A percentile compares a stretch with the other conserved stretches of the same genome.
Conservation (phyloP, 225 moss, liverwort and hornwort genomes). For the Bryoerythrophyllum caledonicum region DNA sequence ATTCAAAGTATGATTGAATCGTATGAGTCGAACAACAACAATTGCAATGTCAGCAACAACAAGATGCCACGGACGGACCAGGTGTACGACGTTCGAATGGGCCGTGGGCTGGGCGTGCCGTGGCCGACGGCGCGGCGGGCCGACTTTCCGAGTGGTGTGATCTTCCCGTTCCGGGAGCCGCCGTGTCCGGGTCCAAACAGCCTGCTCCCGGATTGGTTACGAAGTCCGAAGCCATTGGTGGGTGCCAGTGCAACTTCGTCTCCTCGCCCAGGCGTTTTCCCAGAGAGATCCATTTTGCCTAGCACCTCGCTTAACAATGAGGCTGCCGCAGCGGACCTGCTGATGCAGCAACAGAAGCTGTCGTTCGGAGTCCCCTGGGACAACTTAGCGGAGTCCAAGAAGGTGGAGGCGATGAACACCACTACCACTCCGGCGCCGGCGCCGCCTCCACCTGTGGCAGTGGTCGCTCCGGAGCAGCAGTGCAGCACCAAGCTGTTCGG, state of each 20-base stretch:
- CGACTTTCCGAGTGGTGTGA: slow-evolving; percentile 27
- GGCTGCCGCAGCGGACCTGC: slow-evolving; percentile 32
- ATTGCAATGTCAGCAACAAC: background rate
- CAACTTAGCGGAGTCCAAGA: slow-evolving; percentile 32
- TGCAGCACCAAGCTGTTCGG: slow-evolving; percentile 63
- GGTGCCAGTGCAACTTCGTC: slow-evolving; percentile 30
- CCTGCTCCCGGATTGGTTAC: slow-evolving; percentile 41
- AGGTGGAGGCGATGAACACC: slow-evolving; percentile 18
- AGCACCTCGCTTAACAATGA: slow-evolving; percentile 49
- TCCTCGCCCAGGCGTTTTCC: slow-evolving; percentile 33
- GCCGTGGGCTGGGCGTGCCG: slow-evolving; percentile 16
- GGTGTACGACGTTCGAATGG: background rate
- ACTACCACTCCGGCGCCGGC: no score
- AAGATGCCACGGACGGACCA: slow-evolving; percentile 29
- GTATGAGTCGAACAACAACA: slow-evolving; percentile 30
- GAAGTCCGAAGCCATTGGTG: slow-evolving; percentile 25
- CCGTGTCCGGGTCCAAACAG: slow-evolving; percentile 29
- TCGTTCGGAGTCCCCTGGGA: slow-evolving; percentile 32
- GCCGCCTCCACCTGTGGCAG: no score
- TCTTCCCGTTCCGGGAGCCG: slow-evolving; percentile 45
- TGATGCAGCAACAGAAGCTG: slow-evolving; percentile 35
- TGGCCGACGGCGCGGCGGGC: slow-evolving; percentile 30
- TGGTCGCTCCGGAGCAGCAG: slow-evolving; percentile 26
- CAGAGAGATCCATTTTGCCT: slow-evolving; percentile 41
- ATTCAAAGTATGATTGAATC: slow-evolving; percentile 28